Conservation (phyloP, 2,329 filamentous ascomycete species). For the Emmonsia crescens region DNA sequence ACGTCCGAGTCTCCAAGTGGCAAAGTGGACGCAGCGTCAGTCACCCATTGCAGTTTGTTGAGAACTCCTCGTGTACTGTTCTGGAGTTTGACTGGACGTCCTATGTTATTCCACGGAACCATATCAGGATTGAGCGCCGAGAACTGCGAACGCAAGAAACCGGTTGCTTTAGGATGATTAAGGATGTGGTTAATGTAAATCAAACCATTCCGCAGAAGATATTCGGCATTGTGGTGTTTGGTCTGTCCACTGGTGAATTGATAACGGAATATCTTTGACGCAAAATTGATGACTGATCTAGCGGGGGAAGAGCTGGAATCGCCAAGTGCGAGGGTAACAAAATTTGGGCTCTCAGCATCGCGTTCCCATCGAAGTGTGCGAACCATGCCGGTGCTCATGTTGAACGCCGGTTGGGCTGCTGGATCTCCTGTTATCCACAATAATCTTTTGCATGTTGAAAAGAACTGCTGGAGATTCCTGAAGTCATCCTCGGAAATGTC, state of each 20-base stretch:
- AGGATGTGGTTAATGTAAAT: constrained; percentile 18
- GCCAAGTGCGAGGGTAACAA: constrained; percentile 18
- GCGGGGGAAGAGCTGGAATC: constrained; percentile 7
- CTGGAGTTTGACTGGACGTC: constrained; percentile 14
- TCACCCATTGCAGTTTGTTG: constrained; percentile 15
- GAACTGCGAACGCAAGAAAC: constrained; percentile 12
- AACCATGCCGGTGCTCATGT: constrained; percentile 24
- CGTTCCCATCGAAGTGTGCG: constrained; percentile 26
- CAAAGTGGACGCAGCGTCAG: constrained; percentile 11
- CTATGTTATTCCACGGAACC: constrained; percentile 6
- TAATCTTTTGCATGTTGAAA: constrained; percentile 18
- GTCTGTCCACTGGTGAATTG: constrained; percentile 13
- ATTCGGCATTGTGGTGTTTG: constrained; percentile 16
- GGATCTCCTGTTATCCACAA: constrained; percentile 28
- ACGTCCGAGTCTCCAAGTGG: constrained; percentile 15
- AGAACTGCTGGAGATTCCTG: constrained; percentile 17
- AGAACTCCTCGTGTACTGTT: constrained; percentile 14
- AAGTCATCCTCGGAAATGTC: constrained; percentile 18
- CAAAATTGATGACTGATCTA: constrained; percentile 4
- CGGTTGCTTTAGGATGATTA: constrained; percentile 14
- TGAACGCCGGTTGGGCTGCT: constrained; percentile 19
- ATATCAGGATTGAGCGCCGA: constrained; percentile 11
- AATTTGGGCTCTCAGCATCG: constrained; percentile 21
- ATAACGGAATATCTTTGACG: constrained; percentile 12
- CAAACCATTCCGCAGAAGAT: constrained; percentile 12